Evolutionary conservation across 257 asterid genomes (phyloP).

Genomic region (Thymus quinquecostatus): DNA sequence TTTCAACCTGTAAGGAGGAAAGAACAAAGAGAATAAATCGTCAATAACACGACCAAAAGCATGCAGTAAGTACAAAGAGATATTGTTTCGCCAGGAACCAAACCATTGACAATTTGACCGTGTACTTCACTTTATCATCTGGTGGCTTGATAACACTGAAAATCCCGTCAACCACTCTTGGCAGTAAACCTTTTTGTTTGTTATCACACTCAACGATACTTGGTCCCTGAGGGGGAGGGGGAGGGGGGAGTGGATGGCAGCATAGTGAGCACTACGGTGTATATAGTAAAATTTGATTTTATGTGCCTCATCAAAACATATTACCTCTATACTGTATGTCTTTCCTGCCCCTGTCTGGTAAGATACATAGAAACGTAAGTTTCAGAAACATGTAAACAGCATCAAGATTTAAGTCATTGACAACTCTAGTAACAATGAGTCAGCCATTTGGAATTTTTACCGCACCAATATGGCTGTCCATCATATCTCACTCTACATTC

Average conservation of each 20-base stretch:
- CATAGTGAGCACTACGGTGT: slow-evolving; percentile 15
- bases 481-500: neutral
- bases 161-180: slow-evolving; percentile 74
- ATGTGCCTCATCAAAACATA: slow-evolving; percentile 23
- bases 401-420: neutral
- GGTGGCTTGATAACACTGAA: slow-evolving; percentile 51
- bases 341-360: slow-evolving; percentile 93
- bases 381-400: slow-evolving; percentile 16
- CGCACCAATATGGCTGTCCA: neutral
- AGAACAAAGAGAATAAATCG: slow-evolving; percentile 19
- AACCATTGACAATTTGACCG: slow-evolving; percentile 80
- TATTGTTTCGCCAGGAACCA: slow-evolving; percentile 19
- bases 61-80: neutral
- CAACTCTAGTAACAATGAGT: slow-evolving; percentile 13
- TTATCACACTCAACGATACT: slow-evolving; percentile 52
- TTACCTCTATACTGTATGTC: slow-evolving; percentile 93
- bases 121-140: slow-evolving; percentile 45
- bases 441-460: neutral
- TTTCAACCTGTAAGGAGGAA: slow-evolving; percentile 68
- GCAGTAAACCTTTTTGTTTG: slow-evolving; percentile 64
- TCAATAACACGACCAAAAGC: slow-evolving; percentile 25
- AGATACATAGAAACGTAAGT: slow-evolving; percentile 28
- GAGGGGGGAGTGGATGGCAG: neutral
- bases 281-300: slow-evolving; percentile 14
- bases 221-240: slow-evolving; percentile 60